These are phyloP conservation scores for Podospora conica DNA, from an alignment of 495 filamentous ascomycete species.

Conservation along the genomic window DNA sequence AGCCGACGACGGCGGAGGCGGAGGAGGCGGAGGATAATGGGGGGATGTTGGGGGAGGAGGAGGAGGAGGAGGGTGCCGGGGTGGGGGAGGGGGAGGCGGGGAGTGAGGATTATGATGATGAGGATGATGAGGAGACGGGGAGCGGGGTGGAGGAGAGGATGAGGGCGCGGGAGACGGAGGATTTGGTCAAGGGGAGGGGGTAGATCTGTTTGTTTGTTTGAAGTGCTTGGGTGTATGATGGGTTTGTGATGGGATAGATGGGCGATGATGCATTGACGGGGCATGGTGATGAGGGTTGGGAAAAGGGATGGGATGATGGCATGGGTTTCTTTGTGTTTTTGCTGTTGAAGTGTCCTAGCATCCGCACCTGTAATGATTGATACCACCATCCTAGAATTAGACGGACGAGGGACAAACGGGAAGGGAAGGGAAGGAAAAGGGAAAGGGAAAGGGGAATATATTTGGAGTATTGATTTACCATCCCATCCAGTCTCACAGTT, in stretches of 20 bases:
- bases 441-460: background rate
- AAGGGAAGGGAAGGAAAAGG: no score
- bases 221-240: background rate
- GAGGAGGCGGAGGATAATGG: conserved; percentile 10
- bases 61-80: conserved; percentile 37
- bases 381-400: background rate
- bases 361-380: background rate
- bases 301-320: background rate
- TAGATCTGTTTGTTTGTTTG: background rate
- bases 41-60: conserved; percentile 21
- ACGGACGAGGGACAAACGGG: no score
- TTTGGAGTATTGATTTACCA: background rate
- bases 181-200: conserved; percentile 10
- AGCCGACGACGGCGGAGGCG: conserved; percentile 27
- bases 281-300: background rate
- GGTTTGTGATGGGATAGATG: background rate
- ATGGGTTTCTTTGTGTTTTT: background rate
- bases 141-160: conserved; percentile 28
- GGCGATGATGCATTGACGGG: background rate
- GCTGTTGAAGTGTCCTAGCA: background rate
- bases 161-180: conserved; percentile 15
- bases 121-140: conserved; percentile 31
- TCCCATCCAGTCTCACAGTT: no score
- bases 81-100: conserved; percentile 21
- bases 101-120: conserved; percentile 30